phyloP scores from a whole-genome alignment of 163 green algal genomes.

The Chlorella variabilis region DNA sequence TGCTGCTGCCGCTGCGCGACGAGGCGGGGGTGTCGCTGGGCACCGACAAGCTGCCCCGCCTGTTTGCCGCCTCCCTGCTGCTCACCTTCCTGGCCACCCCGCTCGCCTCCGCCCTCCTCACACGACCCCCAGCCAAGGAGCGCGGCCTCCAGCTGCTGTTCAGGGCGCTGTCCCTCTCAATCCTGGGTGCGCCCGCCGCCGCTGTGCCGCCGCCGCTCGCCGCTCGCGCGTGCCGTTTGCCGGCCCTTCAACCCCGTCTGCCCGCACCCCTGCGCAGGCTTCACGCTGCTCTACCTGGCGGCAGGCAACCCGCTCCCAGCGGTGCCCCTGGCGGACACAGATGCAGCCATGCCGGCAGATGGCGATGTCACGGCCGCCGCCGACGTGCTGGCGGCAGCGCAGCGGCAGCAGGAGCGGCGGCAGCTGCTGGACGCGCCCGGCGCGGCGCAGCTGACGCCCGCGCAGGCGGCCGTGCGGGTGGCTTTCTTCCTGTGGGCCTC shows the following conservation, averaged over 20 bases:
- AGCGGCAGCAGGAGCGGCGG: neutral
- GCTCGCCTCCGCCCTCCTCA: conserved; percentile 58
- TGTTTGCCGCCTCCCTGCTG: conserved; percentile 67
- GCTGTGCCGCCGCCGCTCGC: no score
- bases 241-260: no score
- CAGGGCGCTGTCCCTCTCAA: conserved; percentile 47
- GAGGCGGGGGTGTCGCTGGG: conserved; percentile 79
- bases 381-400: neutral
- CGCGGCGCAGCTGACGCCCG: neutral
- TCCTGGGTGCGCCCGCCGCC: conserved; percentile 13
- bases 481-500: conserved; percentile 75
- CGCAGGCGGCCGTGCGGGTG: conserved; percentile 19
- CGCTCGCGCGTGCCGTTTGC: no score
- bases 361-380: no score
- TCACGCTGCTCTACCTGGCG: conserved; percentile 58
- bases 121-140: conserved; percentile 40
- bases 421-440: conserved; percentile 12
- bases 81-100: conserved; percentile 68
- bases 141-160: conserved; percentile 60
- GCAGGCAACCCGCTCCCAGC: neutral
- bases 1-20: conserved; percentile 79
- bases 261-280: conserved; percentile 35
- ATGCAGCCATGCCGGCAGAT: neutral
- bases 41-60: conserved; percentile 62
- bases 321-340: neutral